phyloP scores from a whole-genome alignment of 1,284 basidiomycete species.

The Neolentinus lepideus region DNA sequence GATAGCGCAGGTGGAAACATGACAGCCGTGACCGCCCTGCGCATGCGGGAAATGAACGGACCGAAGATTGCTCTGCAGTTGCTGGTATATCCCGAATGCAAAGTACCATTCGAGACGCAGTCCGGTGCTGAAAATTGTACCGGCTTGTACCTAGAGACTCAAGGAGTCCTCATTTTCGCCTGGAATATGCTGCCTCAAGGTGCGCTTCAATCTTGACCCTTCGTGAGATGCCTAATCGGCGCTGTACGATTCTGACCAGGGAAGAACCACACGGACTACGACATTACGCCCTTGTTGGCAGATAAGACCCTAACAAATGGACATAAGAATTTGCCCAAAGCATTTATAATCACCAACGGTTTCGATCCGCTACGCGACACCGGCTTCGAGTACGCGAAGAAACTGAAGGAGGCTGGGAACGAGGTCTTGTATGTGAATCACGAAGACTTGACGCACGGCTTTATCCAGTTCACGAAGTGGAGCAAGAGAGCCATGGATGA shows the following conservation, averaged over 20 bases:
- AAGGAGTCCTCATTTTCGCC: conserved; percentile 4
- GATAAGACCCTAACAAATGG: conserved; percentile 3
- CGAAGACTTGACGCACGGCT: background rate
- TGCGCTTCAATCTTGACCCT: background rate
- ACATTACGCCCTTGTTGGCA: conserved; percentile 15
- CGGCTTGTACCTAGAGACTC: conserved; percentile 8
- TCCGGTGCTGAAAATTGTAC: conserved; percentile 8
- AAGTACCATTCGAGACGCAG: conserved; percentile 9
- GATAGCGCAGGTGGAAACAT: conserved; percentile 23
- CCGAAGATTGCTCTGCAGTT: conserved; percentile 6
- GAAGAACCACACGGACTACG: conserved; percentile 15
- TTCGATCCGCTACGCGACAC: conserved; percentile 23
- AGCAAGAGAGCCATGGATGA: background rate
- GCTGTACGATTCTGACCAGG: conserved; percentile 12
- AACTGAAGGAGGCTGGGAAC: conserved; percentile 11
- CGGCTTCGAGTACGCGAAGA: conserved; percentile 21
- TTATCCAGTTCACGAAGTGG: background rate
- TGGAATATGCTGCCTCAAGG: conserved; percentile 8
- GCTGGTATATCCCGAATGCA: conserved; percentile 8
- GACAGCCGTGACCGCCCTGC: conserved; percentile 18
- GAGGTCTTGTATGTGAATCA: background rate
- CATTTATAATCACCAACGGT: conserved; percentile 13
- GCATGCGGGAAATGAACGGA: conserved; percentile 7
- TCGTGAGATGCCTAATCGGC: background rate
- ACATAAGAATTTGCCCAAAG: conserved; percentile 3